Conservation (phyloP, 2,329 filamentous ascomycete species). For the Madurella mycetomatis region DNA sequence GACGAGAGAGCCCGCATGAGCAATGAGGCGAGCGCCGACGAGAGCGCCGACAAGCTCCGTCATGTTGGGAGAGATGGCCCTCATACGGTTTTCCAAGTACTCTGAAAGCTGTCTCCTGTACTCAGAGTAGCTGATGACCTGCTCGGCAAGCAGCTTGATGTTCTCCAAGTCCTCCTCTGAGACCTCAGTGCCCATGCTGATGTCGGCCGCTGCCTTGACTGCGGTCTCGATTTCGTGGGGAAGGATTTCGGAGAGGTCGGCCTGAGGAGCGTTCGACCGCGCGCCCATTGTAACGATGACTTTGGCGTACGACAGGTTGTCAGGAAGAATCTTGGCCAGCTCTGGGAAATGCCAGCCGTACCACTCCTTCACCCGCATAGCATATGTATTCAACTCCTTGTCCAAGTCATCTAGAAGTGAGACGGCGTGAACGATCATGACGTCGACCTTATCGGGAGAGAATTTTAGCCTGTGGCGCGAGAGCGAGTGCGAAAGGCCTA, state of each 20-base stretch:
- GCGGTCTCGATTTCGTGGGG: slow-evolving; percentile 92
- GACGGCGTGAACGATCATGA: slow-evolving; percentile 98
- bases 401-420: slow-evolving; percentile 91
- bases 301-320: slow-evolving; percentile 90
- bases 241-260: slow-evolving; percentile 82
- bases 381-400: slow-evolving; percentile 98
- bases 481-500: slow-evolving; percentile 94
- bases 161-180: slow-evolving; percentile 87
- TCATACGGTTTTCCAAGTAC: slow-evolving; percentile 91
- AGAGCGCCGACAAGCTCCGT: slow-evolving; percentile 90
- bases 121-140: slow-evolving; percentile 88
- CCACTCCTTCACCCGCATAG: slow-evolving; percentile 99
- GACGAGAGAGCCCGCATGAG: slow-evolving; percentile 89
- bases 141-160: slow-evolving; percentile 85
- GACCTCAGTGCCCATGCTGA: slow-evolving; percentile 98
- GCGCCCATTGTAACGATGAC: slow-evolving; percentile 87
- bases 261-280: slow-evolving; percentile 70
- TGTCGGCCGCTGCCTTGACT: slow-evolving; percentile 90
- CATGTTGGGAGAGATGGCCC: slow-evolving; percentile 92
- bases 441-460: slow-evolving; percentile 96
- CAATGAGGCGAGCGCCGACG: slow-evolving; percentile 89
- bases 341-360: slow-evolving; percentile 99
- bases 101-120: slow-evolving; percentile 83
- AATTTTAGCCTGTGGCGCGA: slow-evolving; percentile 98
- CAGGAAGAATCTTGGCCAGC: slow-evolving; percentile 92